A percentile compares a stretch with the other conserved stretches of the same genome.
These are phyloP conservation scores for Bathelium albidoporum DNA, from an alignment of 495 filamentous ascomycete genomes.

Conservation along the genomic window DNA sequence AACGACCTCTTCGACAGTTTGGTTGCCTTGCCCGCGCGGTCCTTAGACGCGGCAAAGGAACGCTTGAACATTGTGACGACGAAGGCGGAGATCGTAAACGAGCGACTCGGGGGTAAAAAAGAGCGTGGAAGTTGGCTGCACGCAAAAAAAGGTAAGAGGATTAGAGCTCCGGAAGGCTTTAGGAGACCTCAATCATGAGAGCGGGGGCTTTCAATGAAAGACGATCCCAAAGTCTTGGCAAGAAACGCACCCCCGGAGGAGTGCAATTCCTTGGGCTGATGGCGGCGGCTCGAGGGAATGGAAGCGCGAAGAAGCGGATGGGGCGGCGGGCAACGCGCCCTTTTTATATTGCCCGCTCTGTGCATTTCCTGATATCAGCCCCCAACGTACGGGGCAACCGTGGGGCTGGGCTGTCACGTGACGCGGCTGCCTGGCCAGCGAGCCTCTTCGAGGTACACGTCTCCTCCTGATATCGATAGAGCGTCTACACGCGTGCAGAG, in stretches of 20 bases:
- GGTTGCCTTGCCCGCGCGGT: constrained; percentile 68
- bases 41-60: constrained; percentile 56
- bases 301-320: constrained; percentile 5
- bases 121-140: constrained; percentile 23
- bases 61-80: constrained; percentile 68
- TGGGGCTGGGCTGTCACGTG: not conserved
- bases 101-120: constrained; percentile 23
- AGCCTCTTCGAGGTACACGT: too few species aligned
- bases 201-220: constrained; percentile 4
- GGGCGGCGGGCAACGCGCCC: not conserved
- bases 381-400: not conserved
- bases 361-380: not conserved
- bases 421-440: too few species aligned
- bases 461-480: too few species aligned
- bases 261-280: not conserved
- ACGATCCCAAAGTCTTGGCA: constrained; percentile 20
- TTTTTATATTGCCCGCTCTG: not conserved
- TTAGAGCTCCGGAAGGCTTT: constrained; percentile 27
- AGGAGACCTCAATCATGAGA: constrained; percentile 8
- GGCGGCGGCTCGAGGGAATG: constrained; percentile 8
- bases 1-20: constrained; percentile 62
- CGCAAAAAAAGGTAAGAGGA: constrained; percentile 18
- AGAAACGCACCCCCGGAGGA: constrained; percentile 9
- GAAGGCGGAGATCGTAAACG: constrained; percentile 29
- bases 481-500: too few species aligned